These are phyloP conservation scores for Murraya paniculata DNA, from an alignment of 345 rosid species.

Conservation along the genomic window DNA sequence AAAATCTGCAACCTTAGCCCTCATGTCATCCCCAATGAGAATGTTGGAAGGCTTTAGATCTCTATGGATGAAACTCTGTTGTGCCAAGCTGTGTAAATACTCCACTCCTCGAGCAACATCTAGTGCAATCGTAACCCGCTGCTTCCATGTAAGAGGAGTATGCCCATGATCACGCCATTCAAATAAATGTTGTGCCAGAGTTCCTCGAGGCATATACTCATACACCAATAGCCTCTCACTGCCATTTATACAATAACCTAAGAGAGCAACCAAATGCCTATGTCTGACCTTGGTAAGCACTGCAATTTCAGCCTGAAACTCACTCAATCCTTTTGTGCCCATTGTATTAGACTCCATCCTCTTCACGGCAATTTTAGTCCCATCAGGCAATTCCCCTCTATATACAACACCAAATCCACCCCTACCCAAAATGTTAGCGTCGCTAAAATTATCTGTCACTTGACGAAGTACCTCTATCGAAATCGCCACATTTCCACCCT, in stretches of 20 bases:
- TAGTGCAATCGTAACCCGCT: constrained; percentile 70
- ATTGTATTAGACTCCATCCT: constrained; percentile 65
- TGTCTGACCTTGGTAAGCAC: constrained; percentile 88
- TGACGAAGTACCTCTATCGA: constrained; percentile 66
- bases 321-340: constrained; percentile 71
- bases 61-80: constrained; percentile 87
- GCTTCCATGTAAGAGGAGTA: constrained; percentile 72
- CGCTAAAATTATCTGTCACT: constrained; percentile 71
- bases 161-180: constrained; percentile 47
- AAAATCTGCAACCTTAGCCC: constrained; percentile 93
- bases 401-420: constrained; percentile 95
- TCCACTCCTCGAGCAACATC: constrained; percentile 94
- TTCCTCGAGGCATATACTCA: constrained; percentile 93
- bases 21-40: constrained; percentile 88
- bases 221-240: constrained; percentile 78
- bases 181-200: constrained; percentile 72
- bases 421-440: constrained; percentile 63
- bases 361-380: constrained; percentile 80
- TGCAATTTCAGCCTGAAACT: constrained; percentile 84
- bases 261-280: constrained; percentile 79
- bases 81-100: constrained; percentile 85
- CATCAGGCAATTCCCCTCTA: constrained; percentile 80
- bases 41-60: constrained; percentile 89
- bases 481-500: constrained; percentile 61
- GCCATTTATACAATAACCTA: constrained; percentile 79